Conservation (phyloP, 2,329 filamentous ascomycete species). For the Aspergillus brasiliensis region DNA sequence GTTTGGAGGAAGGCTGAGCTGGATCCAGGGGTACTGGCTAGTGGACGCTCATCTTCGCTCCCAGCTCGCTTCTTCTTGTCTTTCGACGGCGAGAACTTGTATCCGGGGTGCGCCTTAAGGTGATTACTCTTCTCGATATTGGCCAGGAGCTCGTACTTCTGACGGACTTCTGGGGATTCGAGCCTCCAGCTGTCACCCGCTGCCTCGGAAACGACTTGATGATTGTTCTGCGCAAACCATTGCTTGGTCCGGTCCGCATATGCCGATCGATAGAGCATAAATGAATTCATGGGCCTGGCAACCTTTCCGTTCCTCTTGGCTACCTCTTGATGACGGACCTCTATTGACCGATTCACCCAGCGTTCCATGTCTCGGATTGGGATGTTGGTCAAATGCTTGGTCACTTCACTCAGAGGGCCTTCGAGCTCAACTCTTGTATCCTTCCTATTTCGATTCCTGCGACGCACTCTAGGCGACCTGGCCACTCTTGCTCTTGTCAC, state of each 20-base stretch:
- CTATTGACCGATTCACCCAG: constrained; percentile 73
- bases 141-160: constrained; percentile 77
- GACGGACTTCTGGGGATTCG: constrained; percentile 72
- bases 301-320: constrained; percentile 74
- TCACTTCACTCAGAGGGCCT: constrained; percentile 32
- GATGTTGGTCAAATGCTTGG: constrained; percentile 48
- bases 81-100: constrained; percentile 79
- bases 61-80: constrained; percentile 63
- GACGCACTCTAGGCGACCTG: constrained; percentile 16
- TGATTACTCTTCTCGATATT: constrained; percentile 83
- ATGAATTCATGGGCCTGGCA: constrained; percentile 93
- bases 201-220: constrained; percentile 87
- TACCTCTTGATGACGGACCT: constrained; percentile 68
- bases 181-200: constrained; percentile 83
- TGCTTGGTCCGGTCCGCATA: constrained; percentile 85
- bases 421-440: constrained; percentile 13
- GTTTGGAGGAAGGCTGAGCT: constrained; percentile 25
- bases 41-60: constrained; percentile 38
- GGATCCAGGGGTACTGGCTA: constrained; percentile 21
- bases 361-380: constrained; percentile 75
- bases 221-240: constrained; percentile 82
- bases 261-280: constrained; percentile 95
- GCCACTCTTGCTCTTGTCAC: constrained; percentile 14
- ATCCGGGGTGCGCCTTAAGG: constrained; percentile 79
- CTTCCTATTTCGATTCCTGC: constrained; percentile 13